phyloP scores from a whole-genome alignment of 2,329 filamentous ascomycete species.

The Thielaviopsis punctulata region DNA sequence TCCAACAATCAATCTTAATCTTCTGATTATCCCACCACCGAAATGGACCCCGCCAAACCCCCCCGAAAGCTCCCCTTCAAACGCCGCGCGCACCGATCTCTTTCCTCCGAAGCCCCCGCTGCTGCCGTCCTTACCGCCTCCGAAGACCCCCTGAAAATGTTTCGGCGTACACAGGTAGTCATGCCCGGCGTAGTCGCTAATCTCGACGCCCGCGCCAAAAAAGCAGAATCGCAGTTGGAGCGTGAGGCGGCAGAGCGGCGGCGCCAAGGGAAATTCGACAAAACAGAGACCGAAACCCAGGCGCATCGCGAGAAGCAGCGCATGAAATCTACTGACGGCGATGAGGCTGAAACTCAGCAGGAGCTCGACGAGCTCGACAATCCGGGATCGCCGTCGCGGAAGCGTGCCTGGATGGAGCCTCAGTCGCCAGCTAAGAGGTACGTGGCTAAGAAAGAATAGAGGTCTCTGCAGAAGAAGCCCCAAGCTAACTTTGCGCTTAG shows the following conservation, averaged over 20 bases:
- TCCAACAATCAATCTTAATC: not conserved
- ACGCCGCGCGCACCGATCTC: conserved; percentile 13
- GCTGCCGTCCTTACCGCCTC: conserved; percentile 10
- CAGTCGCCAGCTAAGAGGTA: not conserved
- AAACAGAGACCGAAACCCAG: too few species aligned
- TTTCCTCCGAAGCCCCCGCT: conserved; percentile 8
- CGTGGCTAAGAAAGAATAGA: not conserved
- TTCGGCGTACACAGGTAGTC: conserved; percentile 33
- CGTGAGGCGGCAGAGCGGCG: not conserved
- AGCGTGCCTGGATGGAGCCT: not conserved
- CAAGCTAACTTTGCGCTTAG: not conserved
- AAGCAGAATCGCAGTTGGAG: conserved; percentile 5
- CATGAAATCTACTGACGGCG: too few species aligned
- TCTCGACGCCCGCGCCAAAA: conserved; percentile 17
- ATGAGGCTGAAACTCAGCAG: too few species aligned
- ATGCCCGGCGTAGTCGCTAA: conserved; percentile 28
- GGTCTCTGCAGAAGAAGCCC: not conserved
- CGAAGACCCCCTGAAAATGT: conserved; percentile 25
- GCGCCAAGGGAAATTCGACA: not conserved
- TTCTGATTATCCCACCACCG: not conserved
- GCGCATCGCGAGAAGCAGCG: too few species aligned
- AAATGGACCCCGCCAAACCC: not conserved
- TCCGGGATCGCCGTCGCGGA: not conserved
- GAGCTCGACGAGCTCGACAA: too few species aligned
- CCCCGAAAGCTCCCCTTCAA: conserved; percentile 30